Base-by-base conservation (phyloP, 2,329 filamentous ascomycete genomes). In the Thelonectria olida region DNA sequence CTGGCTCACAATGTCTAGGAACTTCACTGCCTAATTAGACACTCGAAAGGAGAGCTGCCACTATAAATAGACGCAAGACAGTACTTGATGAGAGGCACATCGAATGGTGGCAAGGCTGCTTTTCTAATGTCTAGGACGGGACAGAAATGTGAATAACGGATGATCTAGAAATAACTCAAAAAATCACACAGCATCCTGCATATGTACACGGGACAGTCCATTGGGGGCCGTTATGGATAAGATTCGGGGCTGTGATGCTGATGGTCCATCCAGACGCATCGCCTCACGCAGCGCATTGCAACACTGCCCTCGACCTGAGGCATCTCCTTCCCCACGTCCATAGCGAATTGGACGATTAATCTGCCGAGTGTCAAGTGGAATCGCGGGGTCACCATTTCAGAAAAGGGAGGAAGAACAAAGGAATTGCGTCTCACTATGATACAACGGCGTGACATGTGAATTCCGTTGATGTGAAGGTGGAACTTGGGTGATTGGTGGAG, bases 321-420 rank as follows among this genome's bases (percentile, higher is more conserved):
- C 34, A 48, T 44, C 19, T 23, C 31, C 34, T 47, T 39, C 42
- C 20, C 45, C 50, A 34, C 47, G 17, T 38, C 12, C 9, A 12
- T 48, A 41, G 25, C 20, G 15, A 39, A 61, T 53, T 44, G 17
- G 13, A 28, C 6, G 4, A 13, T 13, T 2, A 22, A 39, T n/a
- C 28, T 31, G 54, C 25, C 22, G 44, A 52, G 15, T 15, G 23
- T 28, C 19, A 51, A 52, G 22, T 25, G 25, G 22, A 27, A 13
- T 49, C 38, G n/a, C 22, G 45, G 34, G 45, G 22, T 34, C 12
- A 27, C 9, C 45, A 66, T 66, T 53, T 49, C 42, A 54, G 42
- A 23, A n/a, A 27, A 13, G 38, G 48, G 51, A 45, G 10, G 53
- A 41, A 61, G 58, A 61, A 63, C 49, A 67, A 59, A 67, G 54